Evolutionary conservation across 805 yeast species (phyloP), one percentile per base, ranked within the genome.

Genomic region (Ogataea parapolymorpha): DNA sequence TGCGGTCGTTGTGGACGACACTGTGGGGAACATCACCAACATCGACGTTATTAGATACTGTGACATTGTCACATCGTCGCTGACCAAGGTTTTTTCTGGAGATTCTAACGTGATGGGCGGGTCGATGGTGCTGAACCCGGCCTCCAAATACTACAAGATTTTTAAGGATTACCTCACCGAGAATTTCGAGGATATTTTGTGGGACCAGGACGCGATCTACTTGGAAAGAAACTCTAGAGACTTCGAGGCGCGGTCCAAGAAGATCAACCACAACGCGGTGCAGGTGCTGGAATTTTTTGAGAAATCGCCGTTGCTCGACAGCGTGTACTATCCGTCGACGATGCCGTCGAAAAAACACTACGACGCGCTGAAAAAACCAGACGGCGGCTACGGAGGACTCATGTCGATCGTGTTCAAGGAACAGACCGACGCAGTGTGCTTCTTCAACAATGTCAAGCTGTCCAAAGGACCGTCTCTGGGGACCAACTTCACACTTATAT

Each of bases 81-180:
- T 93, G 46, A 90, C 97, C 9, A 93, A 93, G 61, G 85, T 90
- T 13, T 93, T 93, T 59, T 81, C 91, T 26, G 97, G 98, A 17
- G 96, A 88, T 60, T 83, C 95, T 24, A 89, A 91, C 56, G 97
- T 91, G 37, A 85, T 91, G 91, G 96, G 89, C 0, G 99, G 99
- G 3, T 80, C 91, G 10, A 62, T 90, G 46, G 80, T 88, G 5
- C 66, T 93, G 53, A 93, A 91, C 57, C 84, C 90, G 5, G 54
- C 68, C 5, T 73, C 90, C 7, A 64, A 61, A 30, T 62, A 55
- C 47, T 89, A 76, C 65, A 42, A 51, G 2, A 44, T 39, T 41
- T 71, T 86, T 42, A 80, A 80, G 56, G 42, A 59, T 28, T 72
- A 72, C 51, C 68, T 80, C 50, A 54, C 72, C 41, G 66, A 69